phyloP scores from a whole-genome alignment of 305 asterid species.

The Fraxinus xanthoxyloides region DNA sequence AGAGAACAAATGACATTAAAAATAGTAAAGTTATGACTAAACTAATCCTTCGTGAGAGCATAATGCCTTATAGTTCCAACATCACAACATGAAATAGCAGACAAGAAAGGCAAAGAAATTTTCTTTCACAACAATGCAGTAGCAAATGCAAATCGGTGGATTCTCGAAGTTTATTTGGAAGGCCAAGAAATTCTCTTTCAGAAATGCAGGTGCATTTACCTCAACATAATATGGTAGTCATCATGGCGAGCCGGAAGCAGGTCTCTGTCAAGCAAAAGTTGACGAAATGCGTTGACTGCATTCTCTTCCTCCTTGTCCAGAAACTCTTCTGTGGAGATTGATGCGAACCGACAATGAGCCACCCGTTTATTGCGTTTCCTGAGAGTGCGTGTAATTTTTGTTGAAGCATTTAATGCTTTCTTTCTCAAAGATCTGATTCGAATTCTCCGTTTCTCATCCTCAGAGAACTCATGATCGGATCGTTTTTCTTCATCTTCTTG shows the following conservation, averaged over 20 bases:
- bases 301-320: constrained; percentile 76
- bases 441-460: constrained; percentile 68
- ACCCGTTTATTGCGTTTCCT: constrained; percentile 56
- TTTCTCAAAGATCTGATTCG: constrained; percentile 70
- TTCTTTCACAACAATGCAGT: constrained; percentile 2
- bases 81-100: background rate
- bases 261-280: constrained; percentile 62
- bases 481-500: constrained; percentile 57
- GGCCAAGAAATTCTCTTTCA: background rate
- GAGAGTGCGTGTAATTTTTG: constrained; percentile 43
- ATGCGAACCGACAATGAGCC: constrained; percentile 66
- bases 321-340: constrained; percentile 66
- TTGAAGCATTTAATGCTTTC: constrained; percentile 61
- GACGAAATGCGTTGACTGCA: constrained; percentile 62
- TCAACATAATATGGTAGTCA: constrained; percentile 88
- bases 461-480: constrained; percentile 63
- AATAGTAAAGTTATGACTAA: background rate
- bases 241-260: constrained; percentile 77
- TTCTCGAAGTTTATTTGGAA: background rate
- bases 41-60: background rate
- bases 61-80: background rate
- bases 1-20: background rate
- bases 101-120: constrained; percentile 4
- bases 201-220: constrained; percentile 40
- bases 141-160: background rate